Evolutionary conservation across 495 filamentous ascomycete genomes (phyloP).

Genomic region (Terfezia claveryi): DNA sequence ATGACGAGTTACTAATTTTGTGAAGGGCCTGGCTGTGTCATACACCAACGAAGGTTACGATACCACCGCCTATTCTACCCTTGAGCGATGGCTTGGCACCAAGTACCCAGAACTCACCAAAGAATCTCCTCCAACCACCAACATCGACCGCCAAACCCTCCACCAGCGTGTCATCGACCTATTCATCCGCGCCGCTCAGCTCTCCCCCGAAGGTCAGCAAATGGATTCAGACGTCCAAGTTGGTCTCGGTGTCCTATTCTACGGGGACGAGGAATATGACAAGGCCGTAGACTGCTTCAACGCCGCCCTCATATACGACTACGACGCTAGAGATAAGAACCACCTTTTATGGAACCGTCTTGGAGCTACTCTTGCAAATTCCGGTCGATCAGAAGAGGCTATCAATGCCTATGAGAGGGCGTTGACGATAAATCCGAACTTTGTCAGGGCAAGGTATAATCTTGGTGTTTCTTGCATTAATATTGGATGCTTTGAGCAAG

Average conservation of each 20-base stretch:
- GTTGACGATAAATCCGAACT: slow-evolving; percentile 71
- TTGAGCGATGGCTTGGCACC: slow-evolving; percentile 85
- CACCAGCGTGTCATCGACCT: slow-evolving; percentile 75
- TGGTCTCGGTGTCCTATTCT: slow-evolving; percentile 90
- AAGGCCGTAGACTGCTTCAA: slow-evolving; percentile 98
- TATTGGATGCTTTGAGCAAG: slow-evolving; percentile 81
- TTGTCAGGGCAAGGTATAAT: slow-evolving; percentile 91
- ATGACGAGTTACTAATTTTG: background rate
- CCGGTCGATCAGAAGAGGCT: slow-evolving; percentile 75
- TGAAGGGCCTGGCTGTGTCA: slow-evolving; percentile 59
- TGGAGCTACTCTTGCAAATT: slow-evolving; percentile 88
- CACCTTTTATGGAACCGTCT: slow-evolving; percentile 97
- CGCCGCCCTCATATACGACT: slow-evolving; percentile 35
- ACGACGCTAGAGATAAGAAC: slow-evolving; percentile 4
- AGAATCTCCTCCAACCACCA: slow-evolving; percentile 44
- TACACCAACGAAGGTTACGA: slow-evolving; percentile 99
- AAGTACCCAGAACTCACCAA: slow-evolving; percentile 71
- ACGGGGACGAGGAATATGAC: slow-evolving; percentile 89
- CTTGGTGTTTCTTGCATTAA: slow-evolving; percentile 93
- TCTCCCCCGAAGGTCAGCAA: slow-evolving; percentile 63
- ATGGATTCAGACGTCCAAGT: slow-evolving; percentile 99
- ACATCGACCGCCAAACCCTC: slow-evolving; percentile 53
- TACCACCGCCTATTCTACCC: slow-evolving; percentile 80
- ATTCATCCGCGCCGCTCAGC: slow-evolving; percentile 79
- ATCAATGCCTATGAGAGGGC: slow-evolving; percentile 92